Conservation (phyloP, 2,329 filamentous ascomycete genomes). For the Colletotrichum euphorbiae region DNA sequence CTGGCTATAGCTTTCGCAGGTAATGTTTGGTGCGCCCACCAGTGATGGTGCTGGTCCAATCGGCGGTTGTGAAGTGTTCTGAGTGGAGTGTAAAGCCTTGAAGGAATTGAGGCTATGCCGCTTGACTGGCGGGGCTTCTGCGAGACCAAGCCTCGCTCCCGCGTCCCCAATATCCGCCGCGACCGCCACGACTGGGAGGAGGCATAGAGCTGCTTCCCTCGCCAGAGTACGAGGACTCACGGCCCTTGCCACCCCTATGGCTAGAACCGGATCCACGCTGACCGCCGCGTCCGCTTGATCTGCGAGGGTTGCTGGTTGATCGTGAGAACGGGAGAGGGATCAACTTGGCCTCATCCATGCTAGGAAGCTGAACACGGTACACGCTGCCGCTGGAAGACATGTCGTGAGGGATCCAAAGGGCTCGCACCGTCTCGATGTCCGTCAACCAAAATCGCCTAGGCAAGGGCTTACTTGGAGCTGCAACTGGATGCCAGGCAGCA, state of each 20-base stretch:
- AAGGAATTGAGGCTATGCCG: slow-evolving; percentile 20
- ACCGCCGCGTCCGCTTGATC: slow-evolving; percentile 42
- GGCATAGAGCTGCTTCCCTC: slow-evolving; percentile 36
- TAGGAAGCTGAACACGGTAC: slow-evolving; percentile 54
- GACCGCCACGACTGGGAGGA: slow-evolving; percentile 48
- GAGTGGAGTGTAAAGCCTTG: not conserved
- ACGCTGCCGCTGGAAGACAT: slow-evolving; percentile 39
- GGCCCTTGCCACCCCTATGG: slow-evolving; percentile 41
- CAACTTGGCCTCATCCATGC: slow-evolving; percentile 53
- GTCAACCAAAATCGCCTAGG: slow-evolving; percentile 62
- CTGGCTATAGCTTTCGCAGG: slow-evolving; percentile 13
- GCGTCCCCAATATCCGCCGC: slow-evolving; percentile 55
- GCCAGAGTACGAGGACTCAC: slow-evolving; percentile 38
- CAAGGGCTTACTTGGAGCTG: slow-evolving; percentile 65
- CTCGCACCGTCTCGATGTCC: slow-evolving; percentile 51
- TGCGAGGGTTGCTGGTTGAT: slow-evolving; percentile 49
- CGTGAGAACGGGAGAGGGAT: slow-evolving; percentile 52
- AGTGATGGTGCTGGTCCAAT: not conserved
- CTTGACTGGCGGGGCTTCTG: slow-evolving; percentile 34
- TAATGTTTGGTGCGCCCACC: slow-evolving; percentile 10
- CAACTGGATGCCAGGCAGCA: slow-evolving; percentile 71
- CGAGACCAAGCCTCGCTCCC: slow-evolving; percentile 57
- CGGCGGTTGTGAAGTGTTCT: not conserved
- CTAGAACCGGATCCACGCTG: slow-evolving; percentile 39
- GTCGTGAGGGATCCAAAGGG: slow-evolving; percentile 43